Base-by-base conservation (phyloP, 495 filamentous ascomycete species). In the Talaromyces stipitatus region DNA sequence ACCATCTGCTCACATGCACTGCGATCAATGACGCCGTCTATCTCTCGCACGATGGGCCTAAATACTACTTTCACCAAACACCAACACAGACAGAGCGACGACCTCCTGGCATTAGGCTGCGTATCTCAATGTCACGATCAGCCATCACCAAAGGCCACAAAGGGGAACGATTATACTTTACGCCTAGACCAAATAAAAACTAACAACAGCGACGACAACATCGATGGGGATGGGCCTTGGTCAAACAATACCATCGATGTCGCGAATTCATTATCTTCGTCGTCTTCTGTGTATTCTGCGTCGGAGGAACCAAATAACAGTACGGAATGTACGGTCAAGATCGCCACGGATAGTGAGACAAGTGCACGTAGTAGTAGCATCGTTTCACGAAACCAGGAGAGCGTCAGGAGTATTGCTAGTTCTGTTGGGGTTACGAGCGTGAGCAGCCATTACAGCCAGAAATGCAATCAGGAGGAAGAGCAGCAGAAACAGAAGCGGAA, bases 261-360 rank as follows among this genome's bases (percentile, higher is more conserved):
- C n/a, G n/a, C n/a, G n/a, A n/a, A n/a, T n/a, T n/a, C n/a, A n/a
- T n/a, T n/a, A n/a, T 55, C 54, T 8, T 14, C 54, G 8, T 55
- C 33, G 8, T 55, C 54, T 5, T 55, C 54, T 1, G 36, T 55
- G 2, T 55, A 55, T 46, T 55, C 54, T 8, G 26, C 54, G 20
- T 45, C 54, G 1, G 32, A 20, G 14, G 46, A 50, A 23, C 36
- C 36, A 20, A 18, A 5, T 4, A 41, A 54, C 14, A 30, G 30
- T 26, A 0, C 27, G 30, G 30, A 51, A 20, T 51, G 20, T 28
- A 51, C 16, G 2, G 23, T 20, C 8, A 18, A 9, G 24, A 30
- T 11, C 4, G 6, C 45, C 2, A 30, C 48, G 14, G 8, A 30
- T 5, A 51, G 48, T 30, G 48, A 51, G 14, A 51, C 27, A 9